These are phyloP conservation scores for Lodderomyces elongisporus DNA, from an alignment of 1,139 yeast species.

Conservation along the genomic window DNA sequence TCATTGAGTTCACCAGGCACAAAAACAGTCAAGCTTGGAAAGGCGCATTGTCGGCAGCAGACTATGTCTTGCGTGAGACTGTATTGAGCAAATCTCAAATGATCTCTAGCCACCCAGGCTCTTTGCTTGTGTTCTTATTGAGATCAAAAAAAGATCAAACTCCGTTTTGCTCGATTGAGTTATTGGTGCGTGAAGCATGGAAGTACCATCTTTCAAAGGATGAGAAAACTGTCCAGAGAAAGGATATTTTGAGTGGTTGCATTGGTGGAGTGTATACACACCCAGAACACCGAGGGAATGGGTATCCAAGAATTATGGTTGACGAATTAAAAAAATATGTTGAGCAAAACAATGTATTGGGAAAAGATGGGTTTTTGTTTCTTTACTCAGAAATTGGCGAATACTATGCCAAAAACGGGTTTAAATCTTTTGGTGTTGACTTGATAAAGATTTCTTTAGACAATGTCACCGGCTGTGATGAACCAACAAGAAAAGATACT, in stretches of 20 bases:
- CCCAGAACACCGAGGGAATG: conserved; percentile 53
- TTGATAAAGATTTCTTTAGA: conserved; percentile 20
- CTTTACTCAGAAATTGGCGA: conserved; percentile 73
- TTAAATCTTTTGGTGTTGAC: conserved; percentile 46
- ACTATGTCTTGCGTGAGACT: conserved; percentile 49
- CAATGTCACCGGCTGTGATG: too few relatives aligned
- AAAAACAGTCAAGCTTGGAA: conserved; percentile 54
- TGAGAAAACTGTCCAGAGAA: conserved; percentile 16
- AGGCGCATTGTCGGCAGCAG: conserved; percentile 39
- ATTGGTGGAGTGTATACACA: conserved; percentile 66
- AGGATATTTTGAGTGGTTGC: conserved; percentile 41
- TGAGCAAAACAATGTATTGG: conserved; percentile 16
- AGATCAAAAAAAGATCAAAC: conserved; percentile 16
- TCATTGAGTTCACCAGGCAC: conserved; percentile 43
- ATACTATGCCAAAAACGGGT: conserved; percentile 58
- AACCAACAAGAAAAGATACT: too few relatives aligned
- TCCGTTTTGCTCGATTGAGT: conserved; percentile 33
- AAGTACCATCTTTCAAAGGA: conserved; percentile 17
- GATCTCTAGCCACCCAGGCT: conserved; percentile 16
- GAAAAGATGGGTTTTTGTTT: conserved; percentile 40
- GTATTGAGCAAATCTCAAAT: conserved; percentile 33
- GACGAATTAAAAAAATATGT: conserved; percentile 36
- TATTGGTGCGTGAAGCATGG: conserved; percentile 31
- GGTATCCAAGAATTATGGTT: conserved; percentile 61
- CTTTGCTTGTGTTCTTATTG: conserved; percentile 29